These are phyloP conservation scores for Saccharum spontaneum DNA, from an alignment of 176 grass and related monocot genomes.

Conservation along the genomic window DNA sequence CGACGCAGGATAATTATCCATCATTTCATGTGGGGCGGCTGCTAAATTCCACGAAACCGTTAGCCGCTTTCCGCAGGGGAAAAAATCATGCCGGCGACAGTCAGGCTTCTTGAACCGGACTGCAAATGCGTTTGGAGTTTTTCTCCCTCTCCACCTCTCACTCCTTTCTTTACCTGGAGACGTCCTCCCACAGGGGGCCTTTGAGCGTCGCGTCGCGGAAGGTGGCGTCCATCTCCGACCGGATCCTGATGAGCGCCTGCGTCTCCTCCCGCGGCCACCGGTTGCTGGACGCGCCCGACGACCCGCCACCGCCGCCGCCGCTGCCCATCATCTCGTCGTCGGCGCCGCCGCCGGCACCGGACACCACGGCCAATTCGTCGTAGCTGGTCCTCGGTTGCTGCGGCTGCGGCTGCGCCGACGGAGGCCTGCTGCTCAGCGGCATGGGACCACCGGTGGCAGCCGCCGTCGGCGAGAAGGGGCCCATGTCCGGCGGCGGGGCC, in stretches of 20 bases:
- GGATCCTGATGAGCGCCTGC: constrained; percentile 91
- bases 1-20: constrained; percentile 35
- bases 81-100: constrained; percentile 5
- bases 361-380: constrained; percentile 25
- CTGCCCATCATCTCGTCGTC: constrained; percentile 49
- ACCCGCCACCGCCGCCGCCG: constrained; percentile 14
- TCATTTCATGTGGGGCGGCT: constrained; percentile 62
- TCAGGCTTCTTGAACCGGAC: background rate
- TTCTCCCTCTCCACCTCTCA: too few species aligned
- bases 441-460: background rate
- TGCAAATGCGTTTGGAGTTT: constrained; percentile 28
- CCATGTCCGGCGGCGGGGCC: constrained; percentile 35
- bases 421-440: constrained; percentile 45
- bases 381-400: constrained; percentile 26
- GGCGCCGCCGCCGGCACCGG: constrained; percentile 18
- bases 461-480: constrained; percentile 30
- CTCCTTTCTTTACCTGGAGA: constrained; percentile 58
- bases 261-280: constrained; percentile 96
- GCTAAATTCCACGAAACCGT: constrained; percentile 63
- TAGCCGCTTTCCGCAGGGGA: constrained; percentile 16
- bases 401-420: background rate
- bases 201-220: constrained; percentile 98
- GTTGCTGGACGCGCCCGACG: constrained; percentile 51
- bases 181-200: constrained; percentile 85
- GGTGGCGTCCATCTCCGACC: constrained; percentile 92